These are phyloP conservation scores for Tetracladium marchalianum DNA, from an alignment of 495 filamentous ascomycete species.

Conservation along the genomic window DNA sequence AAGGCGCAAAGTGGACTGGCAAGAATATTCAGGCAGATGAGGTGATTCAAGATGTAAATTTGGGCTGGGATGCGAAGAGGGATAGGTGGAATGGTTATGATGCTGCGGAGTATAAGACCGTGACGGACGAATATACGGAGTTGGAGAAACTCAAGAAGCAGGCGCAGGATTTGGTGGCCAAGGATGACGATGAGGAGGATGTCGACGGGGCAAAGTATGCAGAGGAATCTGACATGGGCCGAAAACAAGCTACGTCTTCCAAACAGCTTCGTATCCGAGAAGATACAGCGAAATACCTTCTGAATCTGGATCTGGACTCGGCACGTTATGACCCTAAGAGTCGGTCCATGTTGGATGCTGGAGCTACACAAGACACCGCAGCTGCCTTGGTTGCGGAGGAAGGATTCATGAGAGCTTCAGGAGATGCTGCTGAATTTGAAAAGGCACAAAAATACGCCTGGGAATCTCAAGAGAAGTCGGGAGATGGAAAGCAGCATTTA, in stretches of 20 bases:
- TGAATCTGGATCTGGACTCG: constrained; percentile 91
- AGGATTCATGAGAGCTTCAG: constrained; percentile 80
- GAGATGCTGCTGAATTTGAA: constrained; percentile 93
- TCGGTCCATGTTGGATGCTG: constrained; percentile 82
- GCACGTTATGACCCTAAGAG: constrained; percentile 99
- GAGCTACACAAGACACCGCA: constrained; percentile 73
- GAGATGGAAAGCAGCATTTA: constrained; percentile 68
- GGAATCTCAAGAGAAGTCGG: constrained; percentile 80
- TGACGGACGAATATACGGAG: constrained; percentile 81
- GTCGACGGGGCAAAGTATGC: constrained; percentile 67
- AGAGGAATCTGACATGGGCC: constrained; percentile 94
- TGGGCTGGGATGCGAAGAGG: constrained; percentile 97
- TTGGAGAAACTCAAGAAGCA: constrained; percentile 69
- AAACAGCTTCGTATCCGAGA: constrained; percentile 86
- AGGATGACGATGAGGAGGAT: constrained; percentile 37
- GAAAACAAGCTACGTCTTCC: constrained; percentile 80
- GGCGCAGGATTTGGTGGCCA: constrained; percentile 28
- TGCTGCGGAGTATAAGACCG: constrained; percentile 69
- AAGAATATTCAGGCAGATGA: constrained; percentile 91
- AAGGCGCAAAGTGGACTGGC: constrained; percentile 88
- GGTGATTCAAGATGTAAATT: constrained; percentile 67
- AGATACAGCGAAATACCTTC: constrained; percentile 95
- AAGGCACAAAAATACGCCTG: constrained; percentile 82
- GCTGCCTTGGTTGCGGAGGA: constrained; percentile 88
- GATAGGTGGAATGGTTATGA: constrained; percentile 98